Evolutionary conservation across 2,329 filamentous ascomycete species (phyloP), one percentile per base, ranked within the genome.

Genomic region (Botryotinia calthae): DNA sequence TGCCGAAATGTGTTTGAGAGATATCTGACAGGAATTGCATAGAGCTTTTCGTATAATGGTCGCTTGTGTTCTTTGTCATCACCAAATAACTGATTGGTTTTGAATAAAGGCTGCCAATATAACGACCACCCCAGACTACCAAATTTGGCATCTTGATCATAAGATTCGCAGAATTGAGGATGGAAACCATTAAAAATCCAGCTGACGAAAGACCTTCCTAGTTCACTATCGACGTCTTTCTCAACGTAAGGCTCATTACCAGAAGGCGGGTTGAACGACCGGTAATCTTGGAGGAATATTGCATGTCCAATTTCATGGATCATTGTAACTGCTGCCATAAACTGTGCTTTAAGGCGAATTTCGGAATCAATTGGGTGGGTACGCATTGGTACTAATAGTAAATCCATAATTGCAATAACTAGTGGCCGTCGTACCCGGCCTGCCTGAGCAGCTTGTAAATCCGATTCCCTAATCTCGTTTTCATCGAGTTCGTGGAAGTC

Each of bases 291-390:
- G 31, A 73, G 73, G 72, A 76, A 77, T 22, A 79, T 74, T 3
- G 73, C 72, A 74, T 80, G 78, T 1, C 75, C 78, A 42, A 80
- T 64, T 61, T 80, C 79, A 66, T 80, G 79, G 2, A 74, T 73
- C 66, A 80, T 77, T 25, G 79, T 79, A 3, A 78, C 62, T 20
- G 73, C 78, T 3, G 77, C 75, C 66, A 78, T 75, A 62, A 79
- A 79, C 16, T 71, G 62, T 22, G 77, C 75, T 37, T 76, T 76
- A 25, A 78, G 63, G 71, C 74, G 71, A 22, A 73, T 59, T 61
- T 79, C 77, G 59, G 69, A 76, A 14, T 72, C 48, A 5, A 22
- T 12, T 3, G 65, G 14, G 20, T 70, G 73, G 8, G 64, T 70
- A 61, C 67, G 73, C 20, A 79, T 63, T 16, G 75, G 74, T n/a